These are phyloP conservation scores for Clarireedia monteithiana DNA, from an alignment of 2,329 filamentous ascomycete genomes.

Conservation along the genomic window DNA sequence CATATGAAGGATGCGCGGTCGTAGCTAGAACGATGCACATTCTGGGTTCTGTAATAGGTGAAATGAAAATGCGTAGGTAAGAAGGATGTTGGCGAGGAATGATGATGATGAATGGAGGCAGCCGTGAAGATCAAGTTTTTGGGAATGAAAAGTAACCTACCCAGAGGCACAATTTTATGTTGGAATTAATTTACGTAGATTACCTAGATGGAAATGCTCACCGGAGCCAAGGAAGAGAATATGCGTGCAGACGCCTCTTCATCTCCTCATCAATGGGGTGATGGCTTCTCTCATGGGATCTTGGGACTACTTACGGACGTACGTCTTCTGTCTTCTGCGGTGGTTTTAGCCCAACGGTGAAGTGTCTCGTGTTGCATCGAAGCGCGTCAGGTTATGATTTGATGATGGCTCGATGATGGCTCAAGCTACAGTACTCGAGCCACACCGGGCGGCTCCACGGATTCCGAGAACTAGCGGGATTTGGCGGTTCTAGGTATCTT, in stretches of 20 bases:
- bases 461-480: too few relatives aligned
- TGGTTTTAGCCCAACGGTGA: too few relatives aligned
- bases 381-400: too few relatives aligned
- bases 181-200: neutral
- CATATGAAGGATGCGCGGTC: constrained; percentile 67
- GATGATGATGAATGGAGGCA: neutral
- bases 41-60: constrained; percentile 5
- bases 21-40: constrained; percentile 78
- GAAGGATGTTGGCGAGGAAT: neutral
- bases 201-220: too few relatives aligned
- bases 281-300: neutral
- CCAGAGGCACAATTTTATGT: neutral
- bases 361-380: too few relatives aligned
- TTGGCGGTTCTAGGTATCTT: too few relatives aligned
- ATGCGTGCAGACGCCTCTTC: neutral
- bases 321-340: too few relatives aligned
- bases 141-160: constrained; percentile 2
- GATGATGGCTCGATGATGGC: too few relatives aligned
- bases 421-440: too few relatives aligned
- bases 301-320: too few relatives aligned
- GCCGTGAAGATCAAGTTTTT: neutral
- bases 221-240: too few relatives aligned
- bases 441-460: too few relatives aligned
- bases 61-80: neutral
- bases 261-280: neutral